Conservation (phyloP, 305 asterid genomes). For the Euphrasia arctica region DNA sequence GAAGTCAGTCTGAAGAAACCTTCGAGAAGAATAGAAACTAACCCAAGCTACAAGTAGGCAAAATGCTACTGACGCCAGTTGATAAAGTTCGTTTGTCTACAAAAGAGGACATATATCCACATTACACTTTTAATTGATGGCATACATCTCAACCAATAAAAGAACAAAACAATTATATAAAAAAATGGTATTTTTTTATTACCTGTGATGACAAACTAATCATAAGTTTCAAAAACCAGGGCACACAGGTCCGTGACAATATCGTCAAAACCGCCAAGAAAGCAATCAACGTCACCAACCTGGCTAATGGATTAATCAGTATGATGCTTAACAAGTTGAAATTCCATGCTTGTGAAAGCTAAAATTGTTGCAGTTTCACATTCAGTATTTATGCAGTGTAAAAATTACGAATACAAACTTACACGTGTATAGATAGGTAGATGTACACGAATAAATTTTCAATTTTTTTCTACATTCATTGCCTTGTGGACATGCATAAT, state of each 20-base stretch:
- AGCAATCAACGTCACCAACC: conserved; percentile 88
- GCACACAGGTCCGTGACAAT: conserved; percentile 84
- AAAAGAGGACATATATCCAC: conserved; percentile 27
- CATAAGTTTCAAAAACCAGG: conserved; percentile 98
- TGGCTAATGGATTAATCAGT: conserved; percentile 69
- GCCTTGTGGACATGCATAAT: neutral
- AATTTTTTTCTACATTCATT: neutral
- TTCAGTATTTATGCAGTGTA: neutral
- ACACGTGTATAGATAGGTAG: neutral
- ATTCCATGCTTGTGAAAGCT: conserved; percentile 12
- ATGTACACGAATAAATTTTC: neutral
- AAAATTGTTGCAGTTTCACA: conserved; percentile 9
- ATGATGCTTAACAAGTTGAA: conserved; percentile 29
- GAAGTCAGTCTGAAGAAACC: conserved; percentile 13
- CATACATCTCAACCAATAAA: conserved; percentile 17
- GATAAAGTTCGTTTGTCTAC: conserved; percentile 99
- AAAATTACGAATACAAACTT: neutral
- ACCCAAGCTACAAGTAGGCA: conserved; percentile 99
- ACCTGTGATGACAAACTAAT: conserved; percentile 98
- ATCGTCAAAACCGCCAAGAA: conserved; percentile 78
- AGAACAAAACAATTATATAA: neutral
- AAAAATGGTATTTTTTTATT: conserved; percentile 3
- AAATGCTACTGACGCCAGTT: conserved; percentile 95
- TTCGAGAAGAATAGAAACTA: conserved; percentile 37
- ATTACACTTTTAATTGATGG: conserved; percentile 12